Percentiles rank a stretch among this genome's conserved stretches.
Evolutionary conservation across 2,329 filamentous ascomycete genomes (phyloP).

Genomic region (Lachnellula hyalina): DNA sequence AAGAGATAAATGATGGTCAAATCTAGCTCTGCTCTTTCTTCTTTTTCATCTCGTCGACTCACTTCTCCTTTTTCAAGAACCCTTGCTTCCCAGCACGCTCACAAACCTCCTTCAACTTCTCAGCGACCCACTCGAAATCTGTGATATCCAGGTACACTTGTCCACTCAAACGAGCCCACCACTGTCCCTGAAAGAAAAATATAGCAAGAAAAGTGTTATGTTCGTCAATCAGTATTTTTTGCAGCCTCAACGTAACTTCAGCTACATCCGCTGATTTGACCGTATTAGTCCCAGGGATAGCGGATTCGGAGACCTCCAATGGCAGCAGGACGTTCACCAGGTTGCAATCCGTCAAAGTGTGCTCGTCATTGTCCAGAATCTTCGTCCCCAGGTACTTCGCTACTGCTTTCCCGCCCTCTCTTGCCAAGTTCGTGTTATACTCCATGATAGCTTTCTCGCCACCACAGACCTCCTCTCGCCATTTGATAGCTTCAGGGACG

Average conservation of each 20-base stretch:
- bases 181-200: constrained; percentile 52
- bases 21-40: not conserved
- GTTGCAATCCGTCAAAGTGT: constrained; percentile 59
- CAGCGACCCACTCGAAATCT: constrained; percentile 70
- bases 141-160: constrained; percentile 78
- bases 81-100: constrained; percentile 41
- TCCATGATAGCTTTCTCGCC: constrained; percentile 65
- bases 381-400: constrained; percentile 63
- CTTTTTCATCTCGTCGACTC: not conserved
- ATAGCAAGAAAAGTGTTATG: constrained; percentile 67
- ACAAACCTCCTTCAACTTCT: constrained; percentile 40
- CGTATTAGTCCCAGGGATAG: constrained; percentile 19
- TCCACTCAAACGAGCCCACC: constrained; percentile 70
- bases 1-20: too few species aligned
- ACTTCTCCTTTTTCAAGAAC: constrained; percentile 8
- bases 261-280: constrained; percentile 32
- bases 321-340: constrained; percentile 73
- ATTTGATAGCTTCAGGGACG: constrained; percentile 65
- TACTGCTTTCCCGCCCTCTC: constrained; percentile 54
- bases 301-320: constrained; percentile 36
- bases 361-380: constrained; percentile 61
- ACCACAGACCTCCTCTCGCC: constrained; percentile 62
- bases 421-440: constrained; percentile 60
- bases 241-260: constrained; percentile 53
- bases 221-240: constrained; percentile 47